Evolutionary conservation across 2,329 filamentous ascomycete species (phyloP).

Genomic region (Didymella pomorum): DNA sequence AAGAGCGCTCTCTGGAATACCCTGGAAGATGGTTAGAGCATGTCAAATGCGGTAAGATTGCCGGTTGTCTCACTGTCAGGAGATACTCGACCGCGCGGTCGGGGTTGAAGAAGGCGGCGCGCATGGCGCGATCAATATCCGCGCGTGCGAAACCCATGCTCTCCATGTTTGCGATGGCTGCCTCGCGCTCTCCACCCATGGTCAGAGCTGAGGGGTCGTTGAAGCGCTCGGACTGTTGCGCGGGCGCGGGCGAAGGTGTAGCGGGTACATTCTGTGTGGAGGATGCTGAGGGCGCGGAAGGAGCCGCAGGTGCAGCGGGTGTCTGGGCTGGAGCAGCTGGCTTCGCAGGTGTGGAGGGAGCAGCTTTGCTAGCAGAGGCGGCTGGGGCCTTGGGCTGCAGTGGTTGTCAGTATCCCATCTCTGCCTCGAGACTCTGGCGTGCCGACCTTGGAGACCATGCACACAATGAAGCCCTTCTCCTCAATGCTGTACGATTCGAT

Average conservation of each 20-base stretch:
- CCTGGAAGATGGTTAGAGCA: conserved; percentile 61
- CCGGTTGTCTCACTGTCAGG: conserved; percentile 70
- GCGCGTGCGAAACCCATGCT: conserved; percentile 92
- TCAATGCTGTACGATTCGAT: conserved; percentile 98
- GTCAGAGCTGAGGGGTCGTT: conserved; percentile 83
- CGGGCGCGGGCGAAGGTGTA: conserved; percentile 59
- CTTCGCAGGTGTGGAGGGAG: conserved; percentile 65
- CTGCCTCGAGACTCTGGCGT: conserved; percentile 3
- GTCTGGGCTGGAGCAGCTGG: conserved; percentile 54
- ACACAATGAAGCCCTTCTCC: conserved; percentile 99
- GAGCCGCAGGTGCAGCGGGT: conserved; percentile 65
- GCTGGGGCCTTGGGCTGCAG: conserved; percentile 73
- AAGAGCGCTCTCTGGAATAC: conserved; percentile 85
- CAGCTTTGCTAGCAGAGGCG: conserved; percentile 58
- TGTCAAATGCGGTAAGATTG: conserved; percentile 6
- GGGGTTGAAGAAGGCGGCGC: conserved; percentile 95
- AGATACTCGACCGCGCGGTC: conserved; percentile 98
- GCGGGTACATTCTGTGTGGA: conserved; percentile 60
- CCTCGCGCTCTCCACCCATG: conserved; percentile 81
- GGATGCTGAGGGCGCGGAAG: conserved; percentile 50
- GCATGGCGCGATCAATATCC: conserved; percentile 92
- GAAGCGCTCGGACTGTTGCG: conserved; percentile 60
- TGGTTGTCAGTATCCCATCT: conserved; percentile 29
- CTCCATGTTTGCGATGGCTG: conserved; percentile 91
- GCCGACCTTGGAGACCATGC: conserved; percentile 93